phyloP scores from a whole-genome alignment of 331 rosid genomes.

The Stylosanthes scabra region DNA sequence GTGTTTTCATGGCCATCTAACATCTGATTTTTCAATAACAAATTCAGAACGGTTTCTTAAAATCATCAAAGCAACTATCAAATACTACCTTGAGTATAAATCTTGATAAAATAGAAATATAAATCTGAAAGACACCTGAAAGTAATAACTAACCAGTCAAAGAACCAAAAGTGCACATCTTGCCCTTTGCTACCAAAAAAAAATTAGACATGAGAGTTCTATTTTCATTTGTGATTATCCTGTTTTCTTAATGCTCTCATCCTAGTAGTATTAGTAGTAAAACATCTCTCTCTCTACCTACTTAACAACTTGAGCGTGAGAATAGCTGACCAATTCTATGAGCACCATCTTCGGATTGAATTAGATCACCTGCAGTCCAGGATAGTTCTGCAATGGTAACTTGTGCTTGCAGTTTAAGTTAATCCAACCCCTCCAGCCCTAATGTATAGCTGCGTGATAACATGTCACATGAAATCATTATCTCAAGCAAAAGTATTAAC shows the following conservation, averaged over 20 bases:
- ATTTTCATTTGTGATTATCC: conserved; percentile 18
- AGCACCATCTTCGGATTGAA: conserved; percentile 98
- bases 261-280: neutral
- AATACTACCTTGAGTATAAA: conserved; percentile 12
- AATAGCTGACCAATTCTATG: conserved; percentile 98
- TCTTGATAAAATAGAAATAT: conserved; percentile 18
- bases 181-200: neutral
- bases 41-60: conserved; percentile 41
- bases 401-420: conserved; percentile 92
- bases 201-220: conserved; percentile 5
- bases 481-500: conserved; percentile 30
- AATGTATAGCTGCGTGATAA: conserved; percentile 75
- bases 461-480: conserved; percentile 29
- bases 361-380: conserved; percentile 98
- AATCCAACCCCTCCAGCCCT: conserved; percentile 97
- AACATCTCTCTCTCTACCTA: conserved; percentile 17
- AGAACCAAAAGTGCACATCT: conserved; percentile 22
- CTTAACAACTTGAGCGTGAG: conserved; percentile 21
- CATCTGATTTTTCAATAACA: conserved; percentile 60
- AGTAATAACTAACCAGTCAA: conserved; percentile 39
- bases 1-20: conserved; percentile 94
- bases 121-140: conserved; percentile 63
- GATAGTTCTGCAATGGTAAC: conserved; percentile 94
- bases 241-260: conserved; percentile 14
- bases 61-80: conserved; percentile 12